These are phyloP conservation scores for Solanum hybrid DNA, from an alignment of 305 asterid genomes.

Conservation along the genomic window DNA sequence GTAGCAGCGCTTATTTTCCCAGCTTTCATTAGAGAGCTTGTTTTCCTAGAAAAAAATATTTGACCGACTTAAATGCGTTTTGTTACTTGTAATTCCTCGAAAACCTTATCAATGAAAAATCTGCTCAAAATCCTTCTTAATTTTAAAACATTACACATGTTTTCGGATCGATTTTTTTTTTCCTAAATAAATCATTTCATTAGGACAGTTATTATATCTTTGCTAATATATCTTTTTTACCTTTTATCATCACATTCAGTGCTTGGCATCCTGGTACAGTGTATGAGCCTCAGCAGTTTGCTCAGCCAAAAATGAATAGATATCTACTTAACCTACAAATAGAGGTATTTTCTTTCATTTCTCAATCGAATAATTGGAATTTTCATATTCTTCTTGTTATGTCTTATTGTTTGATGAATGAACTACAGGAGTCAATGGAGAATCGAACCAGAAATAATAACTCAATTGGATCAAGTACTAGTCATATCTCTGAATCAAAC, in stretches of 20 bases:
- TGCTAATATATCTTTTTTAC: background rate
- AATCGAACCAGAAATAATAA: conserved; percentile 19
- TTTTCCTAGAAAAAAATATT: background rate
- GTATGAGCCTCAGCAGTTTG: conserved; percentile 35
- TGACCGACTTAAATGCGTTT: background rate
- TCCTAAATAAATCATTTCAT: background rate
- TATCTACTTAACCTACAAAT: conserved; percentile 41
- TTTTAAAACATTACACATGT: background rate
- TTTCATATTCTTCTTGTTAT: background rate
- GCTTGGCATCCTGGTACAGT: conserved; percentile 47
- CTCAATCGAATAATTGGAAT: background rate
- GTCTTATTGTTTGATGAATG: background rate
- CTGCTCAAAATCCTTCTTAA: background rate
- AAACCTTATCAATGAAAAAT: background rate
- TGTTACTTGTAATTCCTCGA: background rate
- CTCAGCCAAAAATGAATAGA: conserved; percentile 48
- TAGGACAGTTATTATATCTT: background rate
- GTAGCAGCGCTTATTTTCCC: background rate
- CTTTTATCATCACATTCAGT: conserved; percentile 21
- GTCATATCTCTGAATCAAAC: conserved; percentile 39
- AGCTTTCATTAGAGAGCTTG: background rate
- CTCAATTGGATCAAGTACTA: conserved; percentile 22
- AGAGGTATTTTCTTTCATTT: conserved; percentile 27
- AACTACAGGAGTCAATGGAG: conserved; percentile 30
- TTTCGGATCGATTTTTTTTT: background rate